Evolutionary conservation across 306 rosid species (phyloP).

Genomic region (Cucurbita argyrosperma): DNA sequence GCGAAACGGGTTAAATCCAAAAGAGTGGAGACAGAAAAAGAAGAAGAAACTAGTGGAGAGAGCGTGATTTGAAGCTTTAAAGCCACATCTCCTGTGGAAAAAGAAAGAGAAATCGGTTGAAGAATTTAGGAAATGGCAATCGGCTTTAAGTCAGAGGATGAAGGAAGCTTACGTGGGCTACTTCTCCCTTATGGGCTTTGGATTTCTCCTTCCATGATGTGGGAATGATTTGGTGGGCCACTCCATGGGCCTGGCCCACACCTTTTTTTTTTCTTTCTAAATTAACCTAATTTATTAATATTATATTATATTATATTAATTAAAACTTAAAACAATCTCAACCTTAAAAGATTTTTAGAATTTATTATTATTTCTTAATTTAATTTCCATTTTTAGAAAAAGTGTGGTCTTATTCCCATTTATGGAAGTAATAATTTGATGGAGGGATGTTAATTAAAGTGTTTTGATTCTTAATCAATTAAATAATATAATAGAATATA

Average conservation of each 20-base stretch:
- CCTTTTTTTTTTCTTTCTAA: background rate
- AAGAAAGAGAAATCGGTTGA: background rate
- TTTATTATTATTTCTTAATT: too few species aligned
- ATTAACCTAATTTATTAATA: background rate
- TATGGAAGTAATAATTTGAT: background rate
- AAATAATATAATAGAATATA: background rate
- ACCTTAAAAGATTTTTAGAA: too few species aligned
- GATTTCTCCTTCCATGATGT: conserved; percentile 16
- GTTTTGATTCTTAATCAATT: background rate
- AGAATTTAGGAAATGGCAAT: background rate
- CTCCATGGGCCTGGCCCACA: conserved; percentile 43
- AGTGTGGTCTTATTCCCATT: too few species aligned
- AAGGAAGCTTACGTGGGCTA: conserved; percentile 20
- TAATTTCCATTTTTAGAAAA: too few species aligned
- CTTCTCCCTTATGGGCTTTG: conserved; percentile 20
- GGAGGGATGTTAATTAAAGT: background rate
- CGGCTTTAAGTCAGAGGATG: conserved; percentile 1
- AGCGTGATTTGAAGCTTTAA: conserved; percentile 24
- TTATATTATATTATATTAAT: background rate
- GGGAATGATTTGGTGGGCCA: conserved; percentile 45
- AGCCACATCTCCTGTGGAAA: conserved; percentile 1
- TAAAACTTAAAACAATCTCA: too few species aligned
- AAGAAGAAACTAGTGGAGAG: conserved; percentile 16
- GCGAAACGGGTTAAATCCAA: conserved; percentile 10
- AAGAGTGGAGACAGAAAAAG: conserved; percentile 20